Conservation (phyloP, 2,329 filamentous ascomycete genomes). For the Fusarium succisae region DNA sequence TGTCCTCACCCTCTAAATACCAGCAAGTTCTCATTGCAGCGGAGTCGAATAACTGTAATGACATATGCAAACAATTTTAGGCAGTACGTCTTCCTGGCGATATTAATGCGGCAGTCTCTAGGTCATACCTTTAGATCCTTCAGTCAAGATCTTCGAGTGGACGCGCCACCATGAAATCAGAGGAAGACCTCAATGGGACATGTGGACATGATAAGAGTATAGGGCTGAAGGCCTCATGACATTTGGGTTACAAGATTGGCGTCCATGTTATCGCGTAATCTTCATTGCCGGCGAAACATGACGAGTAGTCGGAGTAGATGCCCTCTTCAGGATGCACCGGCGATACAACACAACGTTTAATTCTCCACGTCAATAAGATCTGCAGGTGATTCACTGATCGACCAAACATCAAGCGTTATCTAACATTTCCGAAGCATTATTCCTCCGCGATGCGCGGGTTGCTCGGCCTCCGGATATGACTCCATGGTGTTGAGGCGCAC, state of each 20-base stretch:
- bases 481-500: not conserved
- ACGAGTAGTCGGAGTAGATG: not conserved
- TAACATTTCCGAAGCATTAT: not conserved
- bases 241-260: too few relatives aligned
- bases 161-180: fast-evolving
- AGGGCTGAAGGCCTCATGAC: fast-evolving
- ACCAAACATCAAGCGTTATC: not conserved
- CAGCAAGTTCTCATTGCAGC: not conserved
- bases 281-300: not conserved
- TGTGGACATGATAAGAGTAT: too few relatives aligned
- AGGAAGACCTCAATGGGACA: not conserved
- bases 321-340: fast-evolving
- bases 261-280: fast-evolving
- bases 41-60: not conserved
- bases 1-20: fast-evolving
- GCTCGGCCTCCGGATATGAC: not conserved
- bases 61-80: fast-evolving
- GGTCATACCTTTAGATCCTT: not conserved
- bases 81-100: fast-evolving
- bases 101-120: not conserved
- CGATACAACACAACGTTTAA: not conserved
- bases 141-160: fast-evolving
- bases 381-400: fast-evolving
- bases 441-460: not conserved
- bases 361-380: fast-evolving